Percentiles rank a stretch among this genome's conserved stretches.
phyloP scores from a whole-genome alignment of 2,329 filamentous ascomycete genomes.

The Hirsutella minnesotensis region DNA sequence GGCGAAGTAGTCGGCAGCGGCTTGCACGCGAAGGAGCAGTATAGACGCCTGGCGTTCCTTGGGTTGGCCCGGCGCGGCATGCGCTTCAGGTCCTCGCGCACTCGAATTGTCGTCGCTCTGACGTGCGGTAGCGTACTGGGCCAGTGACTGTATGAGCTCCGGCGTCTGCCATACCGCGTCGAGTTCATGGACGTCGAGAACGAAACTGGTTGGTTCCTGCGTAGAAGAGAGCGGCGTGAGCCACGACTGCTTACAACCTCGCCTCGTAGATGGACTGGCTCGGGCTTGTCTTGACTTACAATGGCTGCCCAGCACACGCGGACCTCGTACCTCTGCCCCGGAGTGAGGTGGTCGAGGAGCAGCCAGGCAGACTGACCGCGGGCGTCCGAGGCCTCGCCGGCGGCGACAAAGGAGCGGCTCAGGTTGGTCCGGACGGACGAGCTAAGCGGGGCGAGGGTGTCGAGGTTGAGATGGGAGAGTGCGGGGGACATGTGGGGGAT shows the following conservation, averaged over 20 bases:
- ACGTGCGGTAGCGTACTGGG: slow-evolving; percentile 43
- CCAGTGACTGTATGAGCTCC: slow-evolving; percentile 53
- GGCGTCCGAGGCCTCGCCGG: slow-evolving; percentile 19
- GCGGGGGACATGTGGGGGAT: slow-evolving; percentile 31
- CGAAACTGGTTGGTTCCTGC: slow-evolving; percentile 79
- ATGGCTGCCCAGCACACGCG: slow-evolving; percentile 89
- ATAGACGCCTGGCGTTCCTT: slow-evolving; percentile 30
- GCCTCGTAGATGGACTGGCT: no score
- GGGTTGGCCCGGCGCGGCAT: not conserved
- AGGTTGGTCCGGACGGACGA: slow-evolving; percentile 51
- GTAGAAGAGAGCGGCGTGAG: not conserved
- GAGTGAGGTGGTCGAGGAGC: slow-evolving; percentile 57
- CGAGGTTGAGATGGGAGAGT: slow-evolving; percentile 47
- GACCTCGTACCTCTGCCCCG: slow-evolving; percentile 74
- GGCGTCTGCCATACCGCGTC: slow-evolving; percentile 48
- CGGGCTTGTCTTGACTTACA: slow-evolving; percentile 41
- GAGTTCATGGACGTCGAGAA: slow-evolving; percentile 52
- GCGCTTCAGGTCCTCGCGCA: not conserved
- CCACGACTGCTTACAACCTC: no score
- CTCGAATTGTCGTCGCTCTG: slow-evolving; percentile 16
- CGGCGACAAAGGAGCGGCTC: slow-evolving; percentile 53
- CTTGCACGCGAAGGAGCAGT: slow-evolving; percentile 61
- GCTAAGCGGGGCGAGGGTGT: slow-evolving; percentile 47
- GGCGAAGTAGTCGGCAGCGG: slow-evolving; percentile 79
- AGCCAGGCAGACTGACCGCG: slow-evolving; percentile 65